Evolutionary conservation across 768 basidiomycete genomes (phyloP), one percentile per base, ranked within the genome.

Genomic region (Termitomyces sp.): DNA sequence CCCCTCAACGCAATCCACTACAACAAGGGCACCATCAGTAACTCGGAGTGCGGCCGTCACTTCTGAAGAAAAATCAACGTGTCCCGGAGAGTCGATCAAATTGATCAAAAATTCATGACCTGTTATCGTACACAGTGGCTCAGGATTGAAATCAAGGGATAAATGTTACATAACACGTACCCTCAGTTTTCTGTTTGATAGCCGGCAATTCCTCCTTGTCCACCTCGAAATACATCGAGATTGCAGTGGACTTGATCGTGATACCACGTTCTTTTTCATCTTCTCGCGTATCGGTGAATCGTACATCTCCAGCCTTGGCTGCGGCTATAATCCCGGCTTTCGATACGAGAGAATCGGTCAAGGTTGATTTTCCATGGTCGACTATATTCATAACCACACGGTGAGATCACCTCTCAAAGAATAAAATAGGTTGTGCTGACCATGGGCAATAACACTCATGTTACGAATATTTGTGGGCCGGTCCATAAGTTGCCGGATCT

Each of bases 241-340:
- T 97, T 68, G 95, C 97, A 33, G 96, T 98, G 46, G 95, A 98
- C 79, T 99, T 99, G 79, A 99, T 98, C 54, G 97, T 98, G 69
- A 99, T 98, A 80, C 97, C 97, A 75, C 96, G 94, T 73, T 98
- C 96, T 72, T 96, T 98, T 81, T 99, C 97, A 71, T 99, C 97
- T 10, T 90, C 85, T 79, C 96, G 83, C 59, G 97, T 98, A 75
- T 98, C 94, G 56, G 93, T 98, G 73, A 95, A 98, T 60, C 96
- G 92, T 84, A 92, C 82, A 59, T 97, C 94, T 71, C 97, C 97
- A 59, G 97, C 93, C 73, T 97, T 96, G 69, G 92, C 79, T 44
- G 80, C 77, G 61, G 97, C 96, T 67, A 99, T 98, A 73, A 99
- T 99, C 83, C 97, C 97, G 62, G 97, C 97, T 81, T 98, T 98